Evolutionary conservation across 257 asterid genomes (phyloP).

Genomic region (Anisodus acutangulus): DNA sequence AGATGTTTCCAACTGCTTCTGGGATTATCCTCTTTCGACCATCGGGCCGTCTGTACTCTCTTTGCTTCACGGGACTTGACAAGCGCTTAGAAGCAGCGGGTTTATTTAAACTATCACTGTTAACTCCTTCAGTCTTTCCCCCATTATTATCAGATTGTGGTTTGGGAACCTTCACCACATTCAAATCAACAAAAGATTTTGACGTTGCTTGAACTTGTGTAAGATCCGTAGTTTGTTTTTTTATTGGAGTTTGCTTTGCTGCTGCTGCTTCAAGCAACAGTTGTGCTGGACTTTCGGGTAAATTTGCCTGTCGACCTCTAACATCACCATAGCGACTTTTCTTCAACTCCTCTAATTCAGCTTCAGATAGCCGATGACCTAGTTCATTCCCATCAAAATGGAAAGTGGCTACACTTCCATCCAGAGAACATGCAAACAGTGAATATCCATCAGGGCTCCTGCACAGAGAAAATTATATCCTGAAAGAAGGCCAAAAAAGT

Average conservation of each 20-base stretch:
- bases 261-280: slow-evolving; percentile 88
- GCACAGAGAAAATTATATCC: slow-evolving; percentile 39
- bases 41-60: slow-evolving; percentile 91
- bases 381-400: slow-evolving; percentile 80
- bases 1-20: slow-evolving; percentile 83
- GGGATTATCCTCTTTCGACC: slow-evolving; percentile 99
- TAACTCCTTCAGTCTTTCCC: slow-evolving; percentile 56
- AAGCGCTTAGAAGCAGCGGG: slow-evolving; percentile 49
- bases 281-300: slow-evolving; percentile 94
- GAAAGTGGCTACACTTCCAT: slow-evolving; percentile 88
- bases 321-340: slow-evolving; percentile 86
- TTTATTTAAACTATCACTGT: slow-evolving; percentile 55
- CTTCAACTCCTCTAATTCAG: slow-evolving; percentile 87
- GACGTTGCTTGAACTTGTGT: slow-evolving; percentile 49
- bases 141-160: slow-evolving; percentile 51
- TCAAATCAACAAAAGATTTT: slow-evolving; percentile 53
- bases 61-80: slow-evolving; percentile 92
- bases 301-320: slow-evolving; percentile 78
- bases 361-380: slow-evolving; percentile 70
- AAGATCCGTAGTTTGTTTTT: slow-evolving; percentile 44
- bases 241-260: slow-evolving; percentile 58
- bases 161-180: slow-evolving; percentile 46
- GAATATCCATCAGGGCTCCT: slow-evolving; percentile 99
- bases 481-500: slow-evolving; percentile 29
- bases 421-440: slow-evolving; percentile 91